Evolutionary conservation across 2,329 filamentous ascomycete genomes (phyloP).

Genomic region (Nemania sp.): DNA sequence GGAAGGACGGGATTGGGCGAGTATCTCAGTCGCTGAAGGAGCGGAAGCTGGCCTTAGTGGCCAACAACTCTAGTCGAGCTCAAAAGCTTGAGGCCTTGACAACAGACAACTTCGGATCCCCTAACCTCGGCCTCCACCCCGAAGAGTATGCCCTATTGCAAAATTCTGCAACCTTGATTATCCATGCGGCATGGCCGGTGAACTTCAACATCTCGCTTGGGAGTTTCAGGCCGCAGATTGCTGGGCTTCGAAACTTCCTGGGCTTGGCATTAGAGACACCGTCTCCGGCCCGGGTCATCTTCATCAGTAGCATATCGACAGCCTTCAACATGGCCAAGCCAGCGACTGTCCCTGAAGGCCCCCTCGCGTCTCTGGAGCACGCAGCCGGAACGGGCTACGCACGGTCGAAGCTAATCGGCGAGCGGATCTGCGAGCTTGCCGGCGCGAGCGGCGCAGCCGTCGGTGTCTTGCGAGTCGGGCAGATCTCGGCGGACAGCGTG

Average conservation of each 20-base stretch:
- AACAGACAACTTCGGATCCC: constrained; percentile 44
- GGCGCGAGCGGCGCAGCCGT: constrained; percentile 30
- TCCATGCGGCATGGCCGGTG: constrained; percentile 55
- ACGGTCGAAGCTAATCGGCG: constrained; percentile 45
- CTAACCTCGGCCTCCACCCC: constrained; percentile 44
- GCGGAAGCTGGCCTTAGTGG: constrained; percentile 25
- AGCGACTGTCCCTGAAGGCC: constrained; percentile 37
- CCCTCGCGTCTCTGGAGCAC: constrained; percentile 35
- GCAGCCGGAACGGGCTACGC: constrained; percentile 40
- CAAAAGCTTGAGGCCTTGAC: constrained; percentile 42
- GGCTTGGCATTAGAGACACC: constrained; percentile 40
- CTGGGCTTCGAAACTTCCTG: constrained; percentile 47
- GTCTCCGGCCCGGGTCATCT: constrained; percentile 42
- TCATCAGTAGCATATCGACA: constrained; percentile 45
- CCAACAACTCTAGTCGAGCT: constrained; percentile 20
- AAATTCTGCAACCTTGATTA: constrained; percentile 43
- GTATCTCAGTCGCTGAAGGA: constrained; percentile 27
- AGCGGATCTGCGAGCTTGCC: constrained; percentile 41
- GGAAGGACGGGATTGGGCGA: constrained; percentile 24
- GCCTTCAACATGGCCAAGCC: constrained; percentile 37
- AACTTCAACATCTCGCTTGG: constrained; percentile 53
- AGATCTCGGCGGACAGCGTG: constrained; percentile 41
- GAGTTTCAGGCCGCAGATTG: constrained; percentile 51
- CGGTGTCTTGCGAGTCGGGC: constrained; percentile 42
- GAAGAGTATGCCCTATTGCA: constrained; percentile 36